Evolutionary conservation across 139 green algal species (phyloP).

Genomic region (Ettlia oleoabundans): DNA sequence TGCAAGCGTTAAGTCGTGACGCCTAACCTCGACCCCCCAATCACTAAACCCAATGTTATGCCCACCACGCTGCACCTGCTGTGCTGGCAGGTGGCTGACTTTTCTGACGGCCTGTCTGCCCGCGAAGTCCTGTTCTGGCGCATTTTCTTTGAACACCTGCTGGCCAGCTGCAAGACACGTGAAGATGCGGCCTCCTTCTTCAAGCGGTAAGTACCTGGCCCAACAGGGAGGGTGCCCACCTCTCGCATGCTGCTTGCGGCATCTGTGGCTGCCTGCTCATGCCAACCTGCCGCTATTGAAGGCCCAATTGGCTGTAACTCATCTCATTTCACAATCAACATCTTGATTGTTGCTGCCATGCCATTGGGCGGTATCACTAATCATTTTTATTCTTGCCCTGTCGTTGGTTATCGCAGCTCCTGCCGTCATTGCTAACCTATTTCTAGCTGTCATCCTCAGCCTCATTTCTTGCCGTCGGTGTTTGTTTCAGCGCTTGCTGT

Average conservation of each 20-base stretch:
- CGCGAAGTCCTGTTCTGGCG: conserved; percentile 66
- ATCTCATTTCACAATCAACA: no score
- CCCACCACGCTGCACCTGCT: neutral
- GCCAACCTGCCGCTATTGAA: no score
- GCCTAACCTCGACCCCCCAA: neutral
- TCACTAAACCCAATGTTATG: no score
- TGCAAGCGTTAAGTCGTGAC: neutral
- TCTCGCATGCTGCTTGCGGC: neutral
- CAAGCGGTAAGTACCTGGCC: conserved; percentile 34
- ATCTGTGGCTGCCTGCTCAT: neutral
- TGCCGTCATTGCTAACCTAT: no score
- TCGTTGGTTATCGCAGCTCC: no score
- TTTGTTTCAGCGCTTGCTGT: no score
- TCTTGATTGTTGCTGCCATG: no score
- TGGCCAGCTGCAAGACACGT: conserved; percentile 39
- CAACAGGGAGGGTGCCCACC: no score
- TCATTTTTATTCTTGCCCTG: no score
- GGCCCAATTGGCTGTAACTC: neutral
- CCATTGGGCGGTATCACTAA: no score
- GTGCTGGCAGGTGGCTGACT: conserved; percentile 58
- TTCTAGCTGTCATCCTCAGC: no score
- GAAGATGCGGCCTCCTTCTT: conserved; percentile 42
- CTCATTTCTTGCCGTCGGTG: no score
- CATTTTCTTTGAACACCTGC: conserved; percentile 64
- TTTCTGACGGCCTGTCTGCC: conserved; percentile 31